These are phyloP conservation scores for Cryptococcus wingfieldii DNA, from an alignment of 1,284 basidiomycete species.

Conservation along the genomic window DNA sequence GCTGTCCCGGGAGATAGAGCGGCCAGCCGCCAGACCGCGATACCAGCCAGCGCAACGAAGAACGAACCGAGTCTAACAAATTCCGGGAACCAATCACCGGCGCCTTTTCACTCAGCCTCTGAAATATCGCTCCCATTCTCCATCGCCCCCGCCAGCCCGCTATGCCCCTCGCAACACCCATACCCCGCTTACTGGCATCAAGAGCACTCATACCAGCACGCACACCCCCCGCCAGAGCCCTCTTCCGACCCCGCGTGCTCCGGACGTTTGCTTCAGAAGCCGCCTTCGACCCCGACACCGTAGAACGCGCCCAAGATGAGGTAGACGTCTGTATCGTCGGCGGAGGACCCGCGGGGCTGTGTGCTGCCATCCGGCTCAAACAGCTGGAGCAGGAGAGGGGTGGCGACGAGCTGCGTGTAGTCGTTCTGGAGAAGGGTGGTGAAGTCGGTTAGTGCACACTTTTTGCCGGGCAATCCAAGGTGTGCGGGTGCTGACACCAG, in stretches of 20 bases:
- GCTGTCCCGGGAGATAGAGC: background rate
- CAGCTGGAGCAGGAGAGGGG: constrained; percentile 78
- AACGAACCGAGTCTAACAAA: background rate
- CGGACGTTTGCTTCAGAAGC: constrained; percentile 31
- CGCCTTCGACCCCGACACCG: constrained; percentile 43
- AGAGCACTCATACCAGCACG: constrained; percentile 1
- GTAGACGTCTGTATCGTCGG: constrained; percentile 98
- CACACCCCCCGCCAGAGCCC: background rate
- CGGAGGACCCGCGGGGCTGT: constrained; percentile 88
- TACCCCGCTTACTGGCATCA: constrained; percentile 8
- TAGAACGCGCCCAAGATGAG: constrained; percentile 77
- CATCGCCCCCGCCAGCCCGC: too few species aligned
- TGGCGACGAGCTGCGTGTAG: constrained; percentile 77
- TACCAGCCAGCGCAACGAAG: too few species aligned
- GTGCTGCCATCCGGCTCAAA: constrained; percentile 93
- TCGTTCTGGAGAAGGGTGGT: constrained; percentile 90
- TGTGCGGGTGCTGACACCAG: background rate
- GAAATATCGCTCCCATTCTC: background rate
- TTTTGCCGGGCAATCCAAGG: background rate
- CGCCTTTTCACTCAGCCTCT: background rate
- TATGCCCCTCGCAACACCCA: constrained; percentile 7
- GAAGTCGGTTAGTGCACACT: constrained; percentile 65
- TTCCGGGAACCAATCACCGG: background rate
- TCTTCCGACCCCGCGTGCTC: background rate
- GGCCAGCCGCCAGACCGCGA: too few species aligned